Evolutionary conservation across 345 rosid genomes (phyloP), one percentile per base, ranked within the genome.

Genomic region (Eucalyptus regnans): DNA sequence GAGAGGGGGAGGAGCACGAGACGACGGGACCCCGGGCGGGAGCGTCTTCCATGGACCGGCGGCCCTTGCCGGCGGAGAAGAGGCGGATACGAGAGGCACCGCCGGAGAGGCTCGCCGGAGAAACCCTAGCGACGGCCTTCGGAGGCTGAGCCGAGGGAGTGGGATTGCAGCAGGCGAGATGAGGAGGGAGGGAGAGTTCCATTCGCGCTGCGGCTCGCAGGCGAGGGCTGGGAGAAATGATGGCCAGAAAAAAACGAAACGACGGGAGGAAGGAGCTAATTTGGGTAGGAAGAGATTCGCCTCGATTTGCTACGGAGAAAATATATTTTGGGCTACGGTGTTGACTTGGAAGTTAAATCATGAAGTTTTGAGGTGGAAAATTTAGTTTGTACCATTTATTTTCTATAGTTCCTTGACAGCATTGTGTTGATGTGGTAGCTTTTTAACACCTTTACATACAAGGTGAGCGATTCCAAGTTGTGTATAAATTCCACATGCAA

Each of bases 161-260:
- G 87, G 90, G 41, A 85, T 37, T 49, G 76, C 43, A 60, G 81
- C 31, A 84, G 25, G 43, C 76, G 41, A 91, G 89, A n/a, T 87
- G 90, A 87, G 91, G 58, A 13, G 90, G 86, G 48, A 90, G 12
- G 13, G 93, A 86, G 60, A 91, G 87, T 89, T 93, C 92, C 94
- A 92, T 92, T 62, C 62, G 86, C 43, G 90, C 29, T 41, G 44
- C 9, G 37, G 80, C 2, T 18, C 83, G 83, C 48, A 1, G 23
- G 83, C 27, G 15, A 10, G 83, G 5, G 14, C 83, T 2, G 15
- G 83, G 1, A 11, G 27, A 76, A 5, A 37, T 22, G 12, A 68
- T 68, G 44, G 81, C 44, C 81, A 33, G 81, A 17, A 60, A 27
- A 33, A 44, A 6, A 25, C 11, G 23, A 68, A 68, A 33, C 81